Evolutionary conservation across 495 filamentous ascomycete genomes (phyloP).

Genomic region (Talaromyces borbonicus): DNA sequence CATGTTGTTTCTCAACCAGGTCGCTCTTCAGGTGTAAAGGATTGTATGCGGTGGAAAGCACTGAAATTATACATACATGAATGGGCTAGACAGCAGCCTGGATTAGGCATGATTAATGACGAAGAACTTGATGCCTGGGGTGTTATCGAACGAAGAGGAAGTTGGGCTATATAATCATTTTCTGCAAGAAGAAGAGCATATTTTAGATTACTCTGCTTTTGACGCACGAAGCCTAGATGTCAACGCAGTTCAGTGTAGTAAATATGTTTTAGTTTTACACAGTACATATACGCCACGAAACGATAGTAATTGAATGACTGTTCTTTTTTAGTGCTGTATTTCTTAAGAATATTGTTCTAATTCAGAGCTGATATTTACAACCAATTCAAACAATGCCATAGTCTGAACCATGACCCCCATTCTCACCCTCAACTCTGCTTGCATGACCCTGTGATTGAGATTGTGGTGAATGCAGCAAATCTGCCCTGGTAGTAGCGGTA

Average conservation of each 20-base stretch:
- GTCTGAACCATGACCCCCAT: background rate
- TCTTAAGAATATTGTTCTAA: too few species aligned
- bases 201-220: background rate
- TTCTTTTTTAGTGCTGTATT: too few species aligned
- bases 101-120: conserved; percentile 41
- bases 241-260: background rate
- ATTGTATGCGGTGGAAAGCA: conserved; percentile 68
- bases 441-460: background rate
- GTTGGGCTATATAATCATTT: conserved; percentile 60
- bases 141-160: conserved; percentile 61
- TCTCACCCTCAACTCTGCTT: background rate
- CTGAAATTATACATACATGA: conserved; percentile 71
- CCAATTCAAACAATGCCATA: background rate
- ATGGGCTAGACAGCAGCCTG: conserved; percentile 73
- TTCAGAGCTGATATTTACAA: too few species aligned
- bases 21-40: conserved; percentile 7
- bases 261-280: background rate
- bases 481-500: background rate
- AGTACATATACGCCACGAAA: background rate
- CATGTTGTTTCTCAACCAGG: conserved; percentile 39
- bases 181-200: background rate
- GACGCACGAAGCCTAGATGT: too few species aligned
- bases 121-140: conserved; percentile 55
- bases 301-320: background rate
- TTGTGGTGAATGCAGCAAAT: background rate